Evolutionary conservation across 2,329 filamentous ascomycete species (phyloP).

Genomic region (Neoscytalidium dimidiatum): DNA sequence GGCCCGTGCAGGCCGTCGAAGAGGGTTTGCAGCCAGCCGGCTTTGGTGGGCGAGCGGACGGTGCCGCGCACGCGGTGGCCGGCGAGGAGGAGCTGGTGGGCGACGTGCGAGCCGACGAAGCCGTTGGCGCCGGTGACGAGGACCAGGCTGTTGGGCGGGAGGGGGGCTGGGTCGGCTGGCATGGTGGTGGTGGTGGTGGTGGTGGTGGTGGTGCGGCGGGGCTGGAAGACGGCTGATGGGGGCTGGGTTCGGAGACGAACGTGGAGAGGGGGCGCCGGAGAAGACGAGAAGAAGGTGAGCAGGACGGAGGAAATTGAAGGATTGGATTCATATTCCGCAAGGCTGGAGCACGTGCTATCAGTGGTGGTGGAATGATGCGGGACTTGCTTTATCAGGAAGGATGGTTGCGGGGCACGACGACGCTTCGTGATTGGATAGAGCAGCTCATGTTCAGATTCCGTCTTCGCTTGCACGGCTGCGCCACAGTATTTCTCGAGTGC

Average conservation of each 20-base stretch:
- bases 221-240: not conserved
- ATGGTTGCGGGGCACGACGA: not conserved
- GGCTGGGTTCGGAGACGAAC: not conserved
- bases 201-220: conserved; percentile 30
- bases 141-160: conserved; percentile 23
- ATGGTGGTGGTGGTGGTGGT: too few relatives aligned
- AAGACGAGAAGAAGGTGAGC: not conserved
- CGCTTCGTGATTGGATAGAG: not conserved
- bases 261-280: not conserved
- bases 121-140: conserved; percentile 40
- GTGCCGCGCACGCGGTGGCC: conserved; percentile 39
- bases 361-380: not conserved
- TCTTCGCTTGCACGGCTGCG: not conserved
- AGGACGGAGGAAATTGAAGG: not conserved
- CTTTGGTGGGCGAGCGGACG: conserved; percentile 31
- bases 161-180: not conserved
- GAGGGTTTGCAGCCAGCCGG: conserved; percentile 31
- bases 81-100: conserved; percentile 30
- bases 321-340: not conserved
- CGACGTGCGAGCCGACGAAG: conserved; percentile 36
- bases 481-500: not conserved
- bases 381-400: not conserved
- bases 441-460: not conserved
- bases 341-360: not conserved
- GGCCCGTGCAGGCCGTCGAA: conserved; percentile 29